These are phyloP conservation scores for Penicillium psychrofluorescens DNA, from an alignment of 495 filamentous ascomycete species.

Conservation along the genomic window DNA sequence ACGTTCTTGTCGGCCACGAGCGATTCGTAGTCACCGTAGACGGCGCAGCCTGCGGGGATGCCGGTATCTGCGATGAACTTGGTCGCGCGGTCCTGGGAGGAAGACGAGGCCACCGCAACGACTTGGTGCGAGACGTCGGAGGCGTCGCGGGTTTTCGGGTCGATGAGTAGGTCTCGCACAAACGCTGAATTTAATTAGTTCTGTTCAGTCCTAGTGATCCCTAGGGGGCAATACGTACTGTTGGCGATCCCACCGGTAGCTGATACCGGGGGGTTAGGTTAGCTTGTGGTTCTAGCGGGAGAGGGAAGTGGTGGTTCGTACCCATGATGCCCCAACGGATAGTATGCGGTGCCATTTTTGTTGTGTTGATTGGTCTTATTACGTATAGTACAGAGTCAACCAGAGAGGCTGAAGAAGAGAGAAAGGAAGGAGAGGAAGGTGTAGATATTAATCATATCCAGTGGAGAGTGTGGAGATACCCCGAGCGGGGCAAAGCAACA, in stretches of 20 bases:
- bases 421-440: not conserved
- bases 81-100: conserved; percentile 57
- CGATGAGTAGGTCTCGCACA: conserved; percentile 72
- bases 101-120: conserved; percentile 75
- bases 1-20: conserved; percentile 70
- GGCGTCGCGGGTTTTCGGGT: conserved; percentile 64
- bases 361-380: not conserved
- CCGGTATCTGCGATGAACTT: conserved; percentile 63
- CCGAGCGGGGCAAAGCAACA: conserved; percentile 24
- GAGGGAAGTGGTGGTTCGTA: conserved; percentile 14
- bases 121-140: conserved; percentile 72
- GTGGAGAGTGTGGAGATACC: conserved; percentile 15
- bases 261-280: conserved; percentile 16
- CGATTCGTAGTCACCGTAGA: conserved; percentile 75
- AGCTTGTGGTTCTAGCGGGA: not conserved
- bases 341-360: conserved; percentile 31
- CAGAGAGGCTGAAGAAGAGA: not conserved
- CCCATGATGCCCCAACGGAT: conserved; percentile 75
- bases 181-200: conserved; percentile 45
- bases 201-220: not conserved
- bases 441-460: conserved; percentile 6
- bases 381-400: not conserved
- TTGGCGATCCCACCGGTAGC: conserved; percentile 77
- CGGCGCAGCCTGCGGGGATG: conserved; percentile 56
- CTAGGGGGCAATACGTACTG: conserved; percentile 35